Conservation (phyloP, 805 yeast species). For the Hanseniaspora lachancei region DNA sequence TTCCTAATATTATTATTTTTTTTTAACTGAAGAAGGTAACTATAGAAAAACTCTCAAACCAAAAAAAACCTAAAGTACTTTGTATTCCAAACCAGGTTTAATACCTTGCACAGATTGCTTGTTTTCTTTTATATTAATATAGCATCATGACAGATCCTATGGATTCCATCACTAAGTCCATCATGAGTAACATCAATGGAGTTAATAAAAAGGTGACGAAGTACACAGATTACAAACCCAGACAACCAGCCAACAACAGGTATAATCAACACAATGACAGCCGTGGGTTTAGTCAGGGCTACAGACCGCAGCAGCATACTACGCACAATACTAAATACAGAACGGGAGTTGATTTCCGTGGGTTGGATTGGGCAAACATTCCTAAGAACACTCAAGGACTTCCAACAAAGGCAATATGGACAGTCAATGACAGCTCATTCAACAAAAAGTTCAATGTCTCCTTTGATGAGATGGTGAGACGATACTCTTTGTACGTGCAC, state of each 20-base stretch:
- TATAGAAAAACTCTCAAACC: too few species aligned
- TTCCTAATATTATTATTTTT: too few species aligned
- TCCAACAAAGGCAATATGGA: background rate
- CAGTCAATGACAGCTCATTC: background rate
- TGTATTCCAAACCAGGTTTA: too few species aligned
- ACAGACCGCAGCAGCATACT: background rate
- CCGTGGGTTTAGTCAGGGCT: too few species aligned
- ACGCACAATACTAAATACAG: background rate
- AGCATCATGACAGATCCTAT: background rate
- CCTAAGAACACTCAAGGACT: background rate
- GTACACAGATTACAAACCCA: background rate
- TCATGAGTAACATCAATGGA: conserved; percentile 3
- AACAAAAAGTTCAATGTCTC: background rate
- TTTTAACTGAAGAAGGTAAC: too few species aligned
- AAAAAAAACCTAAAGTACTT: too few species aligned
- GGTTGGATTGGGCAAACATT: background rate
- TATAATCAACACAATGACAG: background rate
- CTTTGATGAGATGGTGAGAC: conserved; percentile 10
- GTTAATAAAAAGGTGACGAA: background rate
- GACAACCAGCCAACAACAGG: background rate
- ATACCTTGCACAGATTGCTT: background rate
- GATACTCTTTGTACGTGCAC: conserved; percentile 7
- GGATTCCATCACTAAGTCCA: conserved; percentile 6
- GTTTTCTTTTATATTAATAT: background rate
- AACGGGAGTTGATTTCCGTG: conserved; percentile 5